These are phyloP conservation scores for Dactylellina drechsleri DNA, from an alignment of 2,329 filamentous ascomycete genomes.

Conservation along the genomic window DNA sequence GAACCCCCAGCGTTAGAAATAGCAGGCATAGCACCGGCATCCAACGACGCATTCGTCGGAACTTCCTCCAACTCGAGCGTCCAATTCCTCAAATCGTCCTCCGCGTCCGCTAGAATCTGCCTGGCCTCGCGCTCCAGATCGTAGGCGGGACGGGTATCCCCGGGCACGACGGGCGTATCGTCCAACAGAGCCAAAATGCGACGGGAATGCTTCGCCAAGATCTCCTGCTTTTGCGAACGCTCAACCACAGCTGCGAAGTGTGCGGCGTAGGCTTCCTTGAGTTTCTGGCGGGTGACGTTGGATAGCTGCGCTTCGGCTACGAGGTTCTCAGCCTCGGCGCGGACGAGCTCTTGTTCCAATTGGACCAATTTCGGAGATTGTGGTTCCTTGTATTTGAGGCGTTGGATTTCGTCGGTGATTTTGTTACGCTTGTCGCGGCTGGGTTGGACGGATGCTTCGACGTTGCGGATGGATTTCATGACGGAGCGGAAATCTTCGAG, in stretches of 20 bases:
- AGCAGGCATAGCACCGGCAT: slow-evolving; percentile 61
- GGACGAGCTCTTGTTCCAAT: slow-evolving; percentile 94
- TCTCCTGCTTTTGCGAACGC: slow-evolving; percentile 94
- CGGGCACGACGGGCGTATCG: slow-evolving; percentile 87
- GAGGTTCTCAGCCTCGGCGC: slow-evolving; percentile 93
- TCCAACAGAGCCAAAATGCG: slow-evolving; percentile 86
- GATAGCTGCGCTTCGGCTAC: slow-evolving; percentile 96
- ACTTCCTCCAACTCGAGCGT: slow-evolving; percentile 68
- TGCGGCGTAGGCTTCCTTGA: slow-evolving; percentile 91
- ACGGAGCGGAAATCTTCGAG: slow-evolving; percentile 84
- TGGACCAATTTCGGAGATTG: slow-evolving; percentile 81
- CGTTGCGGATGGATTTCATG: slow-evolving; percentile 93
- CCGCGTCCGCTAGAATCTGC: slow-evolving; percentile 89
- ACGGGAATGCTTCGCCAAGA: slow-evolving; percentile 89
- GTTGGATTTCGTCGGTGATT: slow-evolving; percentile 90
- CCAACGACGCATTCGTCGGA: slow-evolving; percentile 65
- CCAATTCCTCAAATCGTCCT: slow-evolving; percentile 86
- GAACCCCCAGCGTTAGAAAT: slow-evolving; percentile 2
- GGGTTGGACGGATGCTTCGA: slow-evolving; percentile 93
- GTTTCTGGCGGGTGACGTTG: slow-evolving; percentile 95
- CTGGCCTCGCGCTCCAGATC: slow-evolving; percentile 74
- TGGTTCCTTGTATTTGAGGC: slow-evolving; percentile 90
- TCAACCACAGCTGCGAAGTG: slow-evolving; percentile 93
- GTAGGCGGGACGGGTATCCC: slow-evolving; percentile 77
- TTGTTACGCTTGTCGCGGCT: slow-evolving; percentile 86